These are phyloP conservation scores for Arabidopsis hybrid DNA, from an alignment of 441 rosid species.

Conservation along the genomic window DNA sequence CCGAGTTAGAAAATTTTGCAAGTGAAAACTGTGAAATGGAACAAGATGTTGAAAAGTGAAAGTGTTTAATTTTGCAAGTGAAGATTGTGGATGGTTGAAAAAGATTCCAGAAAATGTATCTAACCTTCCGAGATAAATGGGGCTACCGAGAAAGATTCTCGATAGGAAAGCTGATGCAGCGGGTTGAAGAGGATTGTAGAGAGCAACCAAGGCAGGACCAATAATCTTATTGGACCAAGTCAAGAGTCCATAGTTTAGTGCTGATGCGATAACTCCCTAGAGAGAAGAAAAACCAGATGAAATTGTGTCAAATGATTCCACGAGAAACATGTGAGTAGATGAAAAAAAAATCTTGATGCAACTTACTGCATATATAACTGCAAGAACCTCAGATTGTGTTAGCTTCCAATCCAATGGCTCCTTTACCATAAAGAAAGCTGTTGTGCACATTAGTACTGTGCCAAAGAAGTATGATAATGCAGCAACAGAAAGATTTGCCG, in stretches of 20 bases:
- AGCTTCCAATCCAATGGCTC: slow-evolving; percentile 86
- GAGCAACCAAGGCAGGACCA: slow-evolving; percentile 97
- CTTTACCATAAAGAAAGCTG: slow-evolving; percentile 67
- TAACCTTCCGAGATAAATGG: slow-evolving; percentile 95
- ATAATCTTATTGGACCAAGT: slow-evolving; percentile 98
- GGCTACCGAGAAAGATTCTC: slow-evolving; percentile 88
- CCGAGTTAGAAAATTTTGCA: slow-evolving; percentile 25
- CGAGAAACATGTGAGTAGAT: slow-evolving; percentile 25
- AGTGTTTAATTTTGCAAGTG: neutral
- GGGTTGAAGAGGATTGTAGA: slow-evolving; percentile 97
- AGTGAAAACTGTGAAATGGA: neutral
- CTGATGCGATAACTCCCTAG: slow-evolving; percentile 89
- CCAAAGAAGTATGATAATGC: slow-evolving; percentile 90
- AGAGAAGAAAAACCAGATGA: slow-evolving; percentile 20
- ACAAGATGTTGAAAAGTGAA: neutral
- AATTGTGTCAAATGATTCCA: neutral
- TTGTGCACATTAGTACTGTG: slow-evolving; percentile 72
- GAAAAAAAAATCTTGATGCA: slow-evolving; percentile 5
- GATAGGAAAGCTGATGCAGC: slow-evolving; percentile 89
- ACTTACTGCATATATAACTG: slow-evolving; percentile 95
- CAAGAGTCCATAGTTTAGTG: slow-evolving; percentile 82
- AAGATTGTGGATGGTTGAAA: slow-evolving; percentile 3
- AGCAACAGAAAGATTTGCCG: slow-evolving; percentile 87
- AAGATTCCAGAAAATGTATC: neutral
- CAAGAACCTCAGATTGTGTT: slow-evolving; percentile 80